Base-by-base conservation (phyloP, 2,329 filamentous ascomycete genomes). In the Phialophora verrucosa region DNA sequence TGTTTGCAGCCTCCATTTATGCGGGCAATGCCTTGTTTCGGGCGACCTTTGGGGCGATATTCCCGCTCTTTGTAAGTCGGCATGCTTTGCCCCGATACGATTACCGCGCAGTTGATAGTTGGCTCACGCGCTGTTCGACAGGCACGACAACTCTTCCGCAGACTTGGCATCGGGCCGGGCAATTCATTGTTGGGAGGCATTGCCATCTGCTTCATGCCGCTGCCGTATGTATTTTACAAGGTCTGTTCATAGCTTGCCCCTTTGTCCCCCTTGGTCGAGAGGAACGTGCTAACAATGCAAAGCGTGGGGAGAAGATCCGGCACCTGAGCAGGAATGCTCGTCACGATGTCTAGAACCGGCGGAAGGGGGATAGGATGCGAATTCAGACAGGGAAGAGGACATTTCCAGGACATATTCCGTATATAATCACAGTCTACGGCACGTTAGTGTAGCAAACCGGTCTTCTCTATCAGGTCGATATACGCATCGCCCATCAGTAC, bases 21-120 rank as follows among this genome's bases (percentile, higher is more conserved):
- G 80, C 80, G 3, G 79, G 65, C 3, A 77, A 79, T n/a, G 76
- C 75, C 1, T 72, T 81, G 29, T 74, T 81, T 32, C 74, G 79
- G 1, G 78, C 78, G 49, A 63, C 76, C 0, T 76, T 76, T 4
- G 79, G 79, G 1, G 80, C 76, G 32, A 75, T 73, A 6, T 79
- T 79, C 42, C 78, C 78, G n/a, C 73, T 79, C 27, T 79, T 79
- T 35, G 77, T 62, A 31, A 62, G 59, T 62, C 10, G 5, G 2
- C 27, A 1, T 27, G 14, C 0, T 11, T 27, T 31, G 17, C 27
- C 27, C 25, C 29, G n/a, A 20, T 20, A n/a, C 23, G 44, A 49
- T 2, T n/a, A 49, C 44, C n/a, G 7, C 20, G 17, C 20, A 8
- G 17, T 49, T 49, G 23, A 25, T 25, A 20, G 44, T 23, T 49